Percentiles rank a stretch among this genome's conserved stretches.
Conservation (phyloP, 345 rosid species). For the Cardamine occulta region DNA sequence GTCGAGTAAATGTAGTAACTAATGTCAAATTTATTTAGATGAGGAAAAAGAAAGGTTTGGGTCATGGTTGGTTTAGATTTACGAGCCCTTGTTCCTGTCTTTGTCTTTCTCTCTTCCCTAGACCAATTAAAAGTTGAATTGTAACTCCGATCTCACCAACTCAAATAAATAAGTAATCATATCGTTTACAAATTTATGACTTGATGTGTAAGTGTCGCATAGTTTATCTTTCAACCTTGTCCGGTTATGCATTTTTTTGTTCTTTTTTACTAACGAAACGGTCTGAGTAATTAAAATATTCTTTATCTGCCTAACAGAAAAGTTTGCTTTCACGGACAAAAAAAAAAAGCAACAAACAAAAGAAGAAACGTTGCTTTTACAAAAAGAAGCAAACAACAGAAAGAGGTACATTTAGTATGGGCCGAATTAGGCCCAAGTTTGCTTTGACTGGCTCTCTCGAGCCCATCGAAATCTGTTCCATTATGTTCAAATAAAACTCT, state of each 20-base stretch:
- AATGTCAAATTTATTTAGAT: neutral
- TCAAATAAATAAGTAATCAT: slow-evolving; percentile 31
- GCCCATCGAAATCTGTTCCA: neutral
- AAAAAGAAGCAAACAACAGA: neutral
- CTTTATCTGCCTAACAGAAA: neutral
- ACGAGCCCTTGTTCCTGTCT: slow-evolving; percentile 32
- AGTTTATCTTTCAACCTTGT: slow-evolving; percentile 16
- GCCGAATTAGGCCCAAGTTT: neutral
- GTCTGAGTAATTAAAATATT: neutral
- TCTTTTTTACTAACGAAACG: neutral
- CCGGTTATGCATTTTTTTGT: neutral
- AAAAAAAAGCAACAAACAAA: too few species aligned
- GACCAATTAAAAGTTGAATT: slow-evolving; percentile 26
- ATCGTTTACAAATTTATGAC: slow-evolving; percentile 17
- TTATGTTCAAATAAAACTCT: neutral
- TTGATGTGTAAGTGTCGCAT: slow-evolving; percentile 41
- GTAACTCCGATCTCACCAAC: slow-evolving; percentile 33
- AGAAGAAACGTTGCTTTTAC: neutral
- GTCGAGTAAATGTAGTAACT: slow-evolving; percentile 1
- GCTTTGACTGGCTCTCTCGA: neutral
- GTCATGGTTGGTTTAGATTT: slow-evolving; percentile 39
- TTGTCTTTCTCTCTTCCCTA: slow-evolving; percentile 35
- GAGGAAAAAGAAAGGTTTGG: slow-evolving; percentile 8
- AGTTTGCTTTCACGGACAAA: slow-evolving; percentile 12
- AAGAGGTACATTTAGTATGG: neutral